These are phyloP conservation scores for Kwoniella mangroviensis DNA, from an alignment of 768 basidiomycete species.

Conservation along the genomic window DNA sequence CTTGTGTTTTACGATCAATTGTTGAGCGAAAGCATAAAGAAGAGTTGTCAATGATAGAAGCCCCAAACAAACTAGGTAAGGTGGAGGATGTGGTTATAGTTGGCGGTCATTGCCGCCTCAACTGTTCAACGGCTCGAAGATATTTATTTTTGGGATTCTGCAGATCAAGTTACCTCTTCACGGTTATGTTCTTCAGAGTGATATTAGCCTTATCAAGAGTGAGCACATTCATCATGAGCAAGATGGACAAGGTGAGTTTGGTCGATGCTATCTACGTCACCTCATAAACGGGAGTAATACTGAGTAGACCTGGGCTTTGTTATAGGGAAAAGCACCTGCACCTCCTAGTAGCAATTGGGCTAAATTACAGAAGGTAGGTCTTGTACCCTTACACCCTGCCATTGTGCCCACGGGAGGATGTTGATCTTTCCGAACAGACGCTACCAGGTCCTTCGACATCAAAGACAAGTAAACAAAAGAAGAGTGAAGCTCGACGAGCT, in stretches of 20 bases:
- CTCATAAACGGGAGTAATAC: neutral
- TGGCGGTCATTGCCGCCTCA: neutral
- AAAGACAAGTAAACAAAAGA: constrained; percentile 11
- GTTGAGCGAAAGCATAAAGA: neutral
- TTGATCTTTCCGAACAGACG: neutral
- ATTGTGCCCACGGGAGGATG: neutral
- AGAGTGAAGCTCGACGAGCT: constrained; percentile 3
- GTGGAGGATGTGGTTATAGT: constrained; percentile 5
- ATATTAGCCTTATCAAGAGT: neutral
- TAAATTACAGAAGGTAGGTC: constrained; percentile 17
- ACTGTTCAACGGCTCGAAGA: neutral
- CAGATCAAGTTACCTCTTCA: neutral
- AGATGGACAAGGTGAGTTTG: constrained; percentile 11
- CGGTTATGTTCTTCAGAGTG: neutral
- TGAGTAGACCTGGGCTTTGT: neutral
- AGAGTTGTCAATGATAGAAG: neutral
- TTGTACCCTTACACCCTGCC: neutral
- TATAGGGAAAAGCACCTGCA: constrained; percentile 6
- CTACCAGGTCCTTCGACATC: neutral
- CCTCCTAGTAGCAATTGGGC: constrained; percentile 28
- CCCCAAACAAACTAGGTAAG: neutral
- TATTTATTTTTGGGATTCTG: neutral
- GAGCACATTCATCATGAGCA: constrained; percentile 16
- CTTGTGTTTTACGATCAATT: neutral
- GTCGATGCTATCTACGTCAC: no score